phyloP scores from a whole-genome alignment of 257 asterid genomes.

The Misopates orontium region DNA sequence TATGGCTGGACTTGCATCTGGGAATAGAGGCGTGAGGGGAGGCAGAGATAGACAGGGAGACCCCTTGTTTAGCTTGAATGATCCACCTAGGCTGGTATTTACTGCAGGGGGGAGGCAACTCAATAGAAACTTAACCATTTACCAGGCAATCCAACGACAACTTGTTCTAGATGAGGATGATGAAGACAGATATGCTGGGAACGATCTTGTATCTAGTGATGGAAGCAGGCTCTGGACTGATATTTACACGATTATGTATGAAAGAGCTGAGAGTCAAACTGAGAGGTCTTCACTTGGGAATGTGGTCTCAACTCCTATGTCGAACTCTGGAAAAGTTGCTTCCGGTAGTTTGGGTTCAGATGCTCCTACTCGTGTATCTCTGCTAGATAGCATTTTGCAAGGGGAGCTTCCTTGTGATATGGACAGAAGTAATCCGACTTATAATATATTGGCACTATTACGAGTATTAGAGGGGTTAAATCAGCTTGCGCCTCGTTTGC shows the following conservation, averaged over 20 bases:
- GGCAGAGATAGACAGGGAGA: slow-evolving; percentile 75
- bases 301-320: slow-evolving; percentile 47
- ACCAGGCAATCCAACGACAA: slow-evolving; percentile 89
- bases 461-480: slow-evolving; percentile 87
- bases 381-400: slow-evolving; percentile 85
- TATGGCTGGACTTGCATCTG: slow-evolving; percentile 92
- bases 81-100: slow-evolving; percentile 66
- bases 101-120: slow-evolving; percentile 85
- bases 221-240: slow-evolving; percentile 88
- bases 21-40: slow-evolving; percentile 74
- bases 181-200: slow-evolving; percentile 70
- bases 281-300: slow-evolving; percentile 58
- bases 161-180: slow-evolving; percentile 82
- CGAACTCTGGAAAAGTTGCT: slow-evolving; percentile 62
- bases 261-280: slow-evolving; percentile 66
- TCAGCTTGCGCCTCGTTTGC: slow-evolving; percentile 86
- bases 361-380: slow-evolving; percentile 50
- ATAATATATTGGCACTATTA: slow-evolving; percentile 74
- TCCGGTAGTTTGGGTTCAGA: slow-evolving; percentile 45
- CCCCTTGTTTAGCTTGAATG: slow-evolving; percentile 53
- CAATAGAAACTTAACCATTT: slow-evolving; percentile 72
- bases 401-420: slow-evolving; percentile 93
- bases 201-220: slow-evolving; percentile 73
- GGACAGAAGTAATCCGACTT: slow-evolving; percentile 84
- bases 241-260: slow-evolving; percentile 84